Evolutionary conservation across 2,329 filamentous ascomycete species (phyloP), one percentile per base, ranked within the genome.

Genomic region (Venturia pyrina): DNA sequence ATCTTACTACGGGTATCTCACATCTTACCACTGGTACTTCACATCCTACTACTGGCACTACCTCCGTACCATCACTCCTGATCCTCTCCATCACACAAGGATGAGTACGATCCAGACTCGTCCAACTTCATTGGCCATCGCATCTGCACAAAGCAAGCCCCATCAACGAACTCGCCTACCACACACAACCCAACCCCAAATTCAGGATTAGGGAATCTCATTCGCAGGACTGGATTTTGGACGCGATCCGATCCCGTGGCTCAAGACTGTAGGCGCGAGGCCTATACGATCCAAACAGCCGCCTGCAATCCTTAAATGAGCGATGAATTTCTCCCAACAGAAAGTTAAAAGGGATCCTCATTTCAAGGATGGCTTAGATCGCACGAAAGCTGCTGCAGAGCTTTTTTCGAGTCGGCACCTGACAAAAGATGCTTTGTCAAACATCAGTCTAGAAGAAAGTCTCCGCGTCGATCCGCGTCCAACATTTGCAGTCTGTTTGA

Each of bases 401-500:
- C 13, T 28, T 5, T 56, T 56, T 15, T 56, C 50, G 17, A 56
- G 24, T 17, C 50, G 62, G 15, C 50, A 44, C 43, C 21, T 63
- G 21, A 50, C 41, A 10, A 44, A 21, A 28, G 41, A 24, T 24
- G 46, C 62, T 37, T 19, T 63, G n/a, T n/a, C 41, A 11, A 63
- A 32, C 11, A 10, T 63, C 40, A 37, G 6, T 28, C 62, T 63
- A 1, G 41, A 63, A 11, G 37, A 24, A 7, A 43, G 34, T 34
- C 44, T 63, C 34, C 11, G 24, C 6, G 43, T 50, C n/a, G 62
- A 63, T 21, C 32, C 32, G 40, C 41, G 62, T 4, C 62, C 62
- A 13, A 34, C 62, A 43, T 63, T 63, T 32, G 62, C 50, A 34
- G 32, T 63, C 5, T 41, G 41, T 50, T 34, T 63, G 41, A n/a